Base-by-base conservation (phyloP, 192 early-diverging fungal genomes). In the Phycomyces nitens region DNA sequence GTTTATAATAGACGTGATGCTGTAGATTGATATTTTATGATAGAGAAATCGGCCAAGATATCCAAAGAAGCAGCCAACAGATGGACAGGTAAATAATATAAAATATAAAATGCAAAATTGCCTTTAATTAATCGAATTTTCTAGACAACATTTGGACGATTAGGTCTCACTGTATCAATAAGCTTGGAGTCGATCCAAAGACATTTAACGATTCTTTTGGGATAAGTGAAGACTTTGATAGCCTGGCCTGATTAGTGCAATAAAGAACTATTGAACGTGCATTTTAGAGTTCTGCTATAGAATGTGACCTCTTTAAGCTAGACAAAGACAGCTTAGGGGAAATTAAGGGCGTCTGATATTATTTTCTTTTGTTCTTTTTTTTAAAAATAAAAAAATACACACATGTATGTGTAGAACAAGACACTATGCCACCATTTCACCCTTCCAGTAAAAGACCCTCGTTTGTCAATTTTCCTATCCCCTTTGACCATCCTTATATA, bases 81-180 rank as follows among this genome's bases (percentile, higher is more conserved):
- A 11, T 94, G 92, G 92, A 94, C 92, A 75, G 88, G 86, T 88
- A 78, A n/a, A n/a, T n/a, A n/a, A n/a, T n/a, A n/a, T n/a, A n/a
- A n/a, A n/a, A n/a, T n/a, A n/a, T n/a, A n/a, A n/a, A n/a, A n/a
- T n/a, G n/a, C n/a, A n/a, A n/a, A n/a, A n/a, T n/a, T n/a, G n/a
- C n/a, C n/a, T n/a, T n/a, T n/a, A n/a, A n/a, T n/a, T n/a, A n/a
- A n/a, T n/a, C n/a, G n/a, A n/a, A n/a, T n/a, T n/a, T n/a, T n/a
- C n/a, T n/a, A 76, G 92, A 93, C 26, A 94, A 95, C 54, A 85
- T 94, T 16, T 94, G 91, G 71, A 75, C 78, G n/a, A 77, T 95
- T 20, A 91, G 93, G 71, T 80, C 86, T 5, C 92, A 91, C 75
- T 85, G 85, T 68, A 67, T 77, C 43, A 80, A 88, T 53, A 89